Evolutionary conservation across 768 basidiomycete species (phyloP).

Genomic region (Kwoniella pini): DNA sequence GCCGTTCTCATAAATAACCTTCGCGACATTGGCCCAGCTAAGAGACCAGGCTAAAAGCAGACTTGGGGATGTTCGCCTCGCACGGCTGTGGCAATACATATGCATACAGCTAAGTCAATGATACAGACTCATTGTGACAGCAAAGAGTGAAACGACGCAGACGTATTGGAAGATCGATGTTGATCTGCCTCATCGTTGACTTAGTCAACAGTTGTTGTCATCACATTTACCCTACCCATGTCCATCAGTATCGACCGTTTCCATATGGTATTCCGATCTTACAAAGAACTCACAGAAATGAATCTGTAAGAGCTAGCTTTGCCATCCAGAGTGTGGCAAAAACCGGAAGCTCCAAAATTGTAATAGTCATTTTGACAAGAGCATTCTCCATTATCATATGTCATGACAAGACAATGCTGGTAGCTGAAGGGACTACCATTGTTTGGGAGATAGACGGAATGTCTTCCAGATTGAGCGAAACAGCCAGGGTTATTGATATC

Average conservation of each 20-base stretch:
- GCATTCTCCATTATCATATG: slow-evolving; percentile 2
- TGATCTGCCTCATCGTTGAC: too few relatives aligned
- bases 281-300: not conserved
- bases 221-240: not conserved
- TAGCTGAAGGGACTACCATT: slow-evolving; percentile 9
- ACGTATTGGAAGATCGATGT: too few relatives aligned
- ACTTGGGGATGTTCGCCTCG: too few relatives aligned
- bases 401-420: slow-evolving; percentile 13
- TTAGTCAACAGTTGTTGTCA: slow-evolving; percentile 1
- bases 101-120: too few relatives aligned
- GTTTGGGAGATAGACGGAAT: slow-evolving; percentile 17
- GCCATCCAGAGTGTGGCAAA: slow-evolving; percentile 3
- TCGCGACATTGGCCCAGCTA: too few relatives aligned
- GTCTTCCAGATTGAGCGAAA: slow-evolving; percentile 9
- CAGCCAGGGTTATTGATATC: slow-evolving; percentile 18
- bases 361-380: slow-evolving; percentile 2
- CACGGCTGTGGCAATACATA: too few relatives aligned
- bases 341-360: slow-evolving; percentile 11
- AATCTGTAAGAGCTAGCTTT: slow-evolving; percentile 10
- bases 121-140: not conserved
- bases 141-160: too few relatives aligned
- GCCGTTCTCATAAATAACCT: too few relatives aligned
- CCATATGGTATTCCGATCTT: not conserved
- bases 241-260: not conserved
- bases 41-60: too few relatives aligned